A percentile compares a stretch with the other conserved stretches of the same genome.
phyloP scores from a whole-genome alignment of 306 rosid species.

The Argentina anserina region DNA sequence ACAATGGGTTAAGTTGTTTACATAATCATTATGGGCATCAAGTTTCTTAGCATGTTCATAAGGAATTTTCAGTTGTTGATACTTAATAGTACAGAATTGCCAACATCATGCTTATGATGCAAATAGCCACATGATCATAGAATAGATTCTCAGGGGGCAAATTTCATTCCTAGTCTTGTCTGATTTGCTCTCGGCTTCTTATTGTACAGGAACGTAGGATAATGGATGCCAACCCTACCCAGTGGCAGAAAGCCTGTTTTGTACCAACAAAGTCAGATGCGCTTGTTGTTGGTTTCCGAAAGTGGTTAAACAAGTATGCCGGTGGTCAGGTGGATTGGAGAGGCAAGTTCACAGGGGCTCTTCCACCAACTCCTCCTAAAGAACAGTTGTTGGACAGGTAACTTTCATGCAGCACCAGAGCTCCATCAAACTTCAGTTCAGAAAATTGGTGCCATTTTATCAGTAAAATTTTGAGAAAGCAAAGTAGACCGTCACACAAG shows the following conservation, averaged over 20 bases:
- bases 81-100: neutral
- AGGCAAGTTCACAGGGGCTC: conserved; percentile 64
- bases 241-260: conserved; percentile 85
- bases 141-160: neutral
- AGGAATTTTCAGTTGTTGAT: neutral
- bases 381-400: conserved; percentile 90
- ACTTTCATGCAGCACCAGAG: conserved; percentile 3
- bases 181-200: conserved; percentile 13
- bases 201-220: conserved; percentile 57
- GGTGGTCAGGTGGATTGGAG: conserved; percentile 85
- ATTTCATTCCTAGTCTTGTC: neutral
- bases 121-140: neutral
- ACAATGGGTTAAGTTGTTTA: neutral
- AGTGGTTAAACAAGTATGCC: conserved; percentile 76
- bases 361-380: conserved; percentile 78
- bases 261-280: conserved; percentile 89
- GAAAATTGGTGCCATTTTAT: neutral
- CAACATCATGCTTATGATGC: neutral
- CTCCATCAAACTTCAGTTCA: conserved; percentile 6
- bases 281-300: conserved; percentile 72
- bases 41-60: neutral
- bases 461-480: neutral
- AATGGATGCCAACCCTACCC: conserved; percentile 46
- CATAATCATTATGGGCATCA: neutral
- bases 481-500: neutral